phyloP scores from a whole-genome alignment of 2,329 filamentous ascomycete species.

The Monascus ruber region DNA sequence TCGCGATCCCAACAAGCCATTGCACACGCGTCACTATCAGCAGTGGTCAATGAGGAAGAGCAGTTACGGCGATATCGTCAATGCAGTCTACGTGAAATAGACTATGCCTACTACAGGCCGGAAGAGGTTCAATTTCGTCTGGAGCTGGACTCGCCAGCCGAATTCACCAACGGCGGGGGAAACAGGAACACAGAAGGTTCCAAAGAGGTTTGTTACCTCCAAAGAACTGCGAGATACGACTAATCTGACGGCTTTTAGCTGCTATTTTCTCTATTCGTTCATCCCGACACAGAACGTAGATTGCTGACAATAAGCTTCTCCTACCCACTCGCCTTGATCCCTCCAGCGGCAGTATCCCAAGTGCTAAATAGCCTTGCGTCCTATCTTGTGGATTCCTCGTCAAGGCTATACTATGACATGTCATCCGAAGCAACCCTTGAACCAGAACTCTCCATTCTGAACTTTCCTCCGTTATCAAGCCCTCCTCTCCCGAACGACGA shows the following conservation, averaged over 20 bases:
- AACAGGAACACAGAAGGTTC: no score
- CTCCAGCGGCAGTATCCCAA: constrained; percentile 9
- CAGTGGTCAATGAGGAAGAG: neutral
- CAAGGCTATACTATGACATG: constrained; percentile 1
- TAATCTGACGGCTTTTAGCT: neutral
- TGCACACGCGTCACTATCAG: constrained; percentile 6
- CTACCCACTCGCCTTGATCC: constrained; percentile 10
- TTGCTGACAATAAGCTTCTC: constrained; percentile 7
- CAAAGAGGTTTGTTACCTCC: no score
- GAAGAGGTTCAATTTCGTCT: constrained; percentile 13
- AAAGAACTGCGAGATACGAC: no score
- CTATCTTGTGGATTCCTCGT: constrained; percentile 6
- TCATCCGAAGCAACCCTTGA: neutral
- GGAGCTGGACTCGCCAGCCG: constrained; percentile 6
- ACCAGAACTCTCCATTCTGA: constrained; percentile 13
- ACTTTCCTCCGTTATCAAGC: constrained; percentile 15
- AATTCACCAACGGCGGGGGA: constrained; percentile 2
- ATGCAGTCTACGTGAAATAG: constrained; percentile 5
- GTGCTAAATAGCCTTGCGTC: constrained; percentile 9
- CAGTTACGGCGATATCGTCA: neutral
- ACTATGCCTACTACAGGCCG: constrained; percentile 4
- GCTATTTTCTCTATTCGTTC: constrained; percentile 8
- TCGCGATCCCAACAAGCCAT: constrained; percentile 2
- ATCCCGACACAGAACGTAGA: neutral
- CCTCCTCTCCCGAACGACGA: constrained; percentile 8